Base-by-base conservation (phyloP, 768 basidiomycete genomes). In the Rickenella mellea region DNA sequence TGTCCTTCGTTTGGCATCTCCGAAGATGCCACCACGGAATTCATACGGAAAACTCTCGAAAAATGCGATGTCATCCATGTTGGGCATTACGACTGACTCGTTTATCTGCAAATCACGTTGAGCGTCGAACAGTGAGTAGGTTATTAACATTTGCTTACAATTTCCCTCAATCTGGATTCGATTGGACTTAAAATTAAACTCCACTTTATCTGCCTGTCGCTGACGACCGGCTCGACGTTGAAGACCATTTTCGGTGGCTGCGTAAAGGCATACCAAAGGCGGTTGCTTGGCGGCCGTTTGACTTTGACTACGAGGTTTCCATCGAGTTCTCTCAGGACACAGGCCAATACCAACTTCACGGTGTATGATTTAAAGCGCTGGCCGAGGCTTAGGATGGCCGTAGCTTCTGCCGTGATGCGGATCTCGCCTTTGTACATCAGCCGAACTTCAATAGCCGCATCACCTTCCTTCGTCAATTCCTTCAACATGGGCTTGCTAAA, bases 401-500 rank as follows among this genome's bases (percentile, higher is more conserved):
- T 86, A 1, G 93, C 88, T 55, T 89, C 84, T 21, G 96, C 75
- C 5, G 88, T 96, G 43, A 96, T 83, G 12, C 91, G 75, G 20
- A 97, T 65, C 55, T 90, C 89, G 36, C 92, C 91, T 57, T 84
- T 83, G 68, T 86, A 93, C 10, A 69, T 70, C 20, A 94, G 61
- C 48, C 85, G 82, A 5, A 93, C 76, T 55, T 97, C 94, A 55
- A 98, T 67, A 4, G 88, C 73, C 0, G 91, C 90, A 49, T 94
- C 88, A 14, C 96, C 96, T 43, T 96, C 91, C 50, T 83, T 80
- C 1, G 91, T 94, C 42, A 97, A 78, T 53, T 97, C 91, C 65
- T 98, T 98, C 42, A 99, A 70, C 94, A 98, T 97, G 3, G 96
- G 96, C 50, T 93, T 94, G 70, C 84, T 89, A 48, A 98, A 72